Base-by-base conservation (phyloP, 1,139 yeast species). In the Saccharomyces hybrid region DNA sequence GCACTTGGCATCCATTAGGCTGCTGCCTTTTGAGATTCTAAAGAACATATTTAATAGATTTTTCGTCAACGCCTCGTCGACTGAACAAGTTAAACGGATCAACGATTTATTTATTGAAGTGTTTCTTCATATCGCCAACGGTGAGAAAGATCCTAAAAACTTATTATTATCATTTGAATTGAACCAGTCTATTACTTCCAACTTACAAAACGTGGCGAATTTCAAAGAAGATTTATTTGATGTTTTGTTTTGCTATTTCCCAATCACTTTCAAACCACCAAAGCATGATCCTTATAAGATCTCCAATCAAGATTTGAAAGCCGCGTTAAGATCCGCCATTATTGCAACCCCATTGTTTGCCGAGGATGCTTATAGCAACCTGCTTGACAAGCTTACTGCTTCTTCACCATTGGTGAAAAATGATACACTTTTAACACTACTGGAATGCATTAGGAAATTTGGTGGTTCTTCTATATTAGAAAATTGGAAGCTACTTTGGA, bases 131-230 rank as follows among this genome's bases (percentile, higher is more conserved):
- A 67, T 89, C 49, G 88, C 96, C 3, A 76, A 81, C 9, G 96
- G 96, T 28, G 99, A 93, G 66, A 95, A 93, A 65, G 99, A 93
- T 69, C 99, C 99, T 2, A 76, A 89, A 56, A 93, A 95, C 67
- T 75, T 93, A 59, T 70, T 93, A 62, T 59, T 78, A 1, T 88
- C 96, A 0, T 90, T 93, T 64, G 71, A 75, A 3, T 69, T 89
- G 52, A 82, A 86, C 62, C 63, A 71, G 11, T 55, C 56, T 3
- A 79, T 93, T 27, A 77, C 86, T 28, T 61, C 71, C 7, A 61
- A 62, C 8, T 76, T 86, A 49, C 67, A 71, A 0, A 76, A 83
- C 52, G 74, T 75, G 42, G 58, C 62, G 0, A 64, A 71, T 2
- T 70, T 63, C 54, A 70, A 75, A 28, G 84, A 84, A 58, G 89